These are phyloP conservation scores for Dictyostelium intermedium DNA, from an alignment of 78 protist species.

Conservation along the genomic window DNA sequence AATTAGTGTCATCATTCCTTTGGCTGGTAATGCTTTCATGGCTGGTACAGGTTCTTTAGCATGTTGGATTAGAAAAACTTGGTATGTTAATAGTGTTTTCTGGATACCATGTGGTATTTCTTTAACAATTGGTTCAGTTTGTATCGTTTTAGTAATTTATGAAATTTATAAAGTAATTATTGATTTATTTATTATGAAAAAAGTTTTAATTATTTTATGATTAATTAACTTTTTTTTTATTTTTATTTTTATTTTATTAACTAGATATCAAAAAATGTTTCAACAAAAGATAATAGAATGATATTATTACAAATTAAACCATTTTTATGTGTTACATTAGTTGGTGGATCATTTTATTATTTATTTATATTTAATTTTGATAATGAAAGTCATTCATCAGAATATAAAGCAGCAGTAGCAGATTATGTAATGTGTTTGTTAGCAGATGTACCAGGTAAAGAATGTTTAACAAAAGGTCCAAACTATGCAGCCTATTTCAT, in stretches of 20 bases:
- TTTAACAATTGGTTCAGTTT: background rate
- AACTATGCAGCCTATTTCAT: background rate
- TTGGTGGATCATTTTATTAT: conserved; percentile 41
- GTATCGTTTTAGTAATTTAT: conserved; percentile 19
- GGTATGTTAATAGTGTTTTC: conserved; percentile 8
- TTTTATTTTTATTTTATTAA: background rate
- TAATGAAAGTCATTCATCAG: background rate
- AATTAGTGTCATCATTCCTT: conserved; percentile 9
- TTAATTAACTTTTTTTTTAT: background rate
- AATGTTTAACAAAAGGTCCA: background rate
- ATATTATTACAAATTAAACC: conserved; percentile 45
- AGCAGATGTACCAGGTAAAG: background rate
- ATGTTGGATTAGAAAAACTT: conserved; percentile 41
- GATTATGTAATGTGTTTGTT: conserved; percentile 14
- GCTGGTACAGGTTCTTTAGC: conserved; percentile 28
- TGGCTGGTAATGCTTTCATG: background rate
- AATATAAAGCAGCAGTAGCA: background rate
- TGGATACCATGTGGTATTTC: conserved; percentile 28
- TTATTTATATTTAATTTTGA: conserved; percentile 4
- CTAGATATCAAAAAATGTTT: conserved; percentile 30
- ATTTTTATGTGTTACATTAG: conserved; percentile 29
- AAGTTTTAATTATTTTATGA: background rate
- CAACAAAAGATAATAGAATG: conserved; percentile 21
- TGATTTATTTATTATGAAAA: no score
- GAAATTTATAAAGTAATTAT: conserved; percentile 50